phyloP scores from a whole-genome alignment of 495 filamentous ascomycete genomes.

The Podospora sp. region DNA sequence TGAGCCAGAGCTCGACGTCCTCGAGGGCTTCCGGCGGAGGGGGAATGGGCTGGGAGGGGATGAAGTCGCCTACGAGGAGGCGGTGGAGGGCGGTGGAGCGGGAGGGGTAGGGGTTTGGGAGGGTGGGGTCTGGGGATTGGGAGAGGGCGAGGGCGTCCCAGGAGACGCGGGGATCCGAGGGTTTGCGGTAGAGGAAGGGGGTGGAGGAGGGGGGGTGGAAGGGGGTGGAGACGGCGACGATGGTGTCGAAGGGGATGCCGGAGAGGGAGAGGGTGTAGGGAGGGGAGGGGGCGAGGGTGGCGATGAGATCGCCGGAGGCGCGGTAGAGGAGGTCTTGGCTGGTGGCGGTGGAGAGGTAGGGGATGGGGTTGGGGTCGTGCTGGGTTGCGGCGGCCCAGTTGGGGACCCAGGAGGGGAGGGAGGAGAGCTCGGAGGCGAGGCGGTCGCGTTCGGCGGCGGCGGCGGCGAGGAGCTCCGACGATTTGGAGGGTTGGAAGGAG shows the following conservation, averaged over 20 bases:
- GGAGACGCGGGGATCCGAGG: background rate
- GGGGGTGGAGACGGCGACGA: background rate
- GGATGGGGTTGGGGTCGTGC: background rate
- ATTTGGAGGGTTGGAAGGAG: background rate
- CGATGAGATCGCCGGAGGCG: background rate
- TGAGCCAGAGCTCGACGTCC: background rate
- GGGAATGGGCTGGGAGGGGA: background rate
- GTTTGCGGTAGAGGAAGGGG: conserved; percentile 1
- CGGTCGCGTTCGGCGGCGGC: background rate
- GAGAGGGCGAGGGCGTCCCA: background rate
- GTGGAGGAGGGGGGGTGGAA: background rate
- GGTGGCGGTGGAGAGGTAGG: background rate
- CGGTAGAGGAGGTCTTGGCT: conserved; percentile 1
- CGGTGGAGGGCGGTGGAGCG: background rate
- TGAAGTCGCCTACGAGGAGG: conserved; percentile 2
- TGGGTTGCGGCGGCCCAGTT: conserved; percentile 8
- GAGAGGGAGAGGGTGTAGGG: background rate
- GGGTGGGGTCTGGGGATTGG: background rate
- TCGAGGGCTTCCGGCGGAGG: background rate
- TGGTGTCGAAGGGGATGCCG: conserved; percentile 1
- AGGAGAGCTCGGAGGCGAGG: background rate
- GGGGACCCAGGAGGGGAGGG: conserved; percentile 8
- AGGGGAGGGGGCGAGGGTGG: background rate
- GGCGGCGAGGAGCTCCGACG: background rate
- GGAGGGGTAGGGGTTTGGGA: background rate